phyloP scores from a whole-genome alignment of 202 grass and related monocot species.

The Digitaria exilis region DNA sequence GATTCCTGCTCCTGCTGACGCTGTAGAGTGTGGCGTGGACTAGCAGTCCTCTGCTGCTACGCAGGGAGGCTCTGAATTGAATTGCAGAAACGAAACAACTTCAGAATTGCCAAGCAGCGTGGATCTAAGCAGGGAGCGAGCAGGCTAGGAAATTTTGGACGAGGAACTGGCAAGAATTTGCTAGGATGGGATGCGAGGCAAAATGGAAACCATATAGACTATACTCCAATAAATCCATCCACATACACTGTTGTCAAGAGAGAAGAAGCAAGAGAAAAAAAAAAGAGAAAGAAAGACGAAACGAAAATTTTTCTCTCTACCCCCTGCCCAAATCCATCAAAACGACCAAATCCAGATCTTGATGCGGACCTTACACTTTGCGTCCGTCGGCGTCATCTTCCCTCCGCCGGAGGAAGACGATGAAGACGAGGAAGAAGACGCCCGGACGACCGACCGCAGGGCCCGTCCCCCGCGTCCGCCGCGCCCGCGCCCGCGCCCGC shows the following conservation, averaged over 20 bases:
- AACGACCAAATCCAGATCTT: slow-evolving; percentile 98
- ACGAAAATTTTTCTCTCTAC: slow-evolving; percentile 35
- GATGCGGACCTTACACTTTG: slow-evolving; percentile 84
- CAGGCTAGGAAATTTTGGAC: neutral
- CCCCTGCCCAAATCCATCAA: slow-evolving; percentile 42
- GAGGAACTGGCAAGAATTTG: neutral
- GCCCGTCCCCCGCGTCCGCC: slow-evolving; percentile 43
- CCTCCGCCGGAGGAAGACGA: neutral
- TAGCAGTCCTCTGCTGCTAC: neutral
- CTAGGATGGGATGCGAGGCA: too few relatives aligned
- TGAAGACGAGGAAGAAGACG: slow-evolving; percentile 22
- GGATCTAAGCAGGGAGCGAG: slow-evolving; percentile 8
- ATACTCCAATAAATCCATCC: slow-evolving; percentile 69
- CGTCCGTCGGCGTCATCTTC: slow-evolving; percentile 55
- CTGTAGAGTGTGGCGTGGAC: neutral
- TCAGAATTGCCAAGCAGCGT: neutral
- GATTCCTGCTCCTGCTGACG: neutral
- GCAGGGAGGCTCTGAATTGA: neutral
- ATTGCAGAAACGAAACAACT: neutral
- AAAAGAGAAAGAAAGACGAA: neutral
- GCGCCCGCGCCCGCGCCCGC: slow-evolving; percentile 30
- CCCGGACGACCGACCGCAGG: slow-evolving; percentile 39
- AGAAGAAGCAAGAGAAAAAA: neutral
- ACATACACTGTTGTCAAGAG: slow-evolving; percentile 44
- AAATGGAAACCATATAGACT: slow-evolving; percentile 49